Percentiles rank a stretch among this genome's conserved stretches.
Conservation (phyloP, 129 eudicot species). For the Tagetes erecta region DNA sequence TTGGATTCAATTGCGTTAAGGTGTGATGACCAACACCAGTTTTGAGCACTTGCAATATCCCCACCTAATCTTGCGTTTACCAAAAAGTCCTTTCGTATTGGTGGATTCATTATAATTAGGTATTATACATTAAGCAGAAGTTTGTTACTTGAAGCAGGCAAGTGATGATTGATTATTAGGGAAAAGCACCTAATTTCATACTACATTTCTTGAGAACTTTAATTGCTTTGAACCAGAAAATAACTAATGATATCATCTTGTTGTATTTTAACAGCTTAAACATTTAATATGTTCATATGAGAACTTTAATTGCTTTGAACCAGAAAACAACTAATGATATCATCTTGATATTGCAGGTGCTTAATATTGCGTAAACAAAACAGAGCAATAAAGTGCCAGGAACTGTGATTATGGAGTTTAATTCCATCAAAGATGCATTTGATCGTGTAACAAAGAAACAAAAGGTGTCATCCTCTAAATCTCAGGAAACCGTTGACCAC, state of each 20-base stretch:
- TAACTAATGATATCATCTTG: neutral
- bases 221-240: slow-evolving; percentile 3
- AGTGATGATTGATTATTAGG: neutral
- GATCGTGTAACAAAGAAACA: slow-evolving; percentile 92
- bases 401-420: slow-evolving; percentile 59
- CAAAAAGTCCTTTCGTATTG: neutral
- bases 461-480: slow-evolving; percentile 66
- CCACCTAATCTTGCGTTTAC: too few relatives aligned
- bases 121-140: neutral
- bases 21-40: too few relatives aligned
- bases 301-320: slow-evolving; percentile 1
- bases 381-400: slow-evolving; percentile 5
- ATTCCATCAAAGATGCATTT: slow-evolving; percentile 79
- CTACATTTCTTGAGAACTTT: neutral
- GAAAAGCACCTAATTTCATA: neutral
- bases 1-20: too few relatives aligned
- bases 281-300: neutral
- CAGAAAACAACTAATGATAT: neutral
- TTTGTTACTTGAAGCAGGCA: neutral
- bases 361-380: neutral
- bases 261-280: neutral
- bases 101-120: neutral
- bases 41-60: too few relatives aligned
- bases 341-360: slow-evolving; percentile 25
- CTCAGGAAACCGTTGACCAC: slow-evolving; percentile 63